These are phyloP conservation scores for Fusarium mangiferae DNA, from an alignment of 2,329 filamentous ascomycete genomes.

Conservation along the genomic window DNA sequence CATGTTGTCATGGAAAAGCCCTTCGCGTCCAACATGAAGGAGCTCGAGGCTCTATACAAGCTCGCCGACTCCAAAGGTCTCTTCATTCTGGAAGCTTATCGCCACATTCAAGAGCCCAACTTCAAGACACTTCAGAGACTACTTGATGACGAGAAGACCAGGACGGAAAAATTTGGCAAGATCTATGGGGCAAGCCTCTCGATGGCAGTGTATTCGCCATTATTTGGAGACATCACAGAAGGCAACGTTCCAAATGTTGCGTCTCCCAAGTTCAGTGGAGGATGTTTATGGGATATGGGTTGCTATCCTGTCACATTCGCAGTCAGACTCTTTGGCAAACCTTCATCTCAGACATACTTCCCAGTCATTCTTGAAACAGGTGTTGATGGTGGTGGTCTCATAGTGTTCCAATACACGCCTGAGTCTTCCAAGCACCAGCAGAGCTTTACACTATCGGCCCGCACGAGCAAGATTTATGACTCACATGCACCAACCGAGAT, in stretches of 20 bases:
- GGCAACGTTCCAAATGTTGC: constrained; percentile 28
- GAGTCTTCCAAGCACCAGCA: constrained; percentile 21
- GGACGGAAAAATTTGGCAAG: constrained; percentile 16
- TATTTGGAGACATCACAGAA: constrained; percentile 8
- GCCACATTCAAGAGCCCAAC: constrained; percentile 38
- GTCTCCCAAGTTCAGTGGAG: constrained; percentile 30
- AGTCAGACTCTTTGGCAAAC: constrained; percentile 24
- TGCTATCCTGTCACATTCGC: constrained; percentile 35
- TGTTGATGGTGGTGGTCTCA: constrained; percentile 19
- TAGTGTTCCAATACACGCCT: constrained; percentile 22
- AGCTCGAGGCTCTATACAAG: constrained; percentile 21
- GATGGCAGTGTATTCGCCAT: constrained; percentile 28
- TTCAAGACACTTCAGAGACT: constrained; percentile 26
- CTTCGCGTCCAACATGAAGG: constrained; percentile 26
- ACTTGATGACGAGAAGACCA: constrained; percentile 22
- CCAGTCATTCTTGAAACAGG: constrained; percentile 15
- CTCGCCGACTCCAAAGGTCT: constrained; percentile 28
- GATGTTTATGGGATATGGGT: constrained; percentile 34
- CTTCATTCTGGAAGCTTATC: constrained; percentile 28
- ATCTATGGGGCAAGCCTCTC: constrained; percentile 26
- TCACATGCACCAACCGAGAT: constrained; percentile 33
- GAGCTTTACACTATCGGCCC: constrained; percentile 20
- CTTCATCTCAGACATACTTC: constrained; percentile 17
- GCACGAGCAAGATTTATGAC: constrained; percentile 29
- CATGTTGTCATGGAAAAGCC: constrained; percentile 37